Conservation (phyloP, 1,139 yeast genomes). For the Eremothecium sinecaudum region DNA sequence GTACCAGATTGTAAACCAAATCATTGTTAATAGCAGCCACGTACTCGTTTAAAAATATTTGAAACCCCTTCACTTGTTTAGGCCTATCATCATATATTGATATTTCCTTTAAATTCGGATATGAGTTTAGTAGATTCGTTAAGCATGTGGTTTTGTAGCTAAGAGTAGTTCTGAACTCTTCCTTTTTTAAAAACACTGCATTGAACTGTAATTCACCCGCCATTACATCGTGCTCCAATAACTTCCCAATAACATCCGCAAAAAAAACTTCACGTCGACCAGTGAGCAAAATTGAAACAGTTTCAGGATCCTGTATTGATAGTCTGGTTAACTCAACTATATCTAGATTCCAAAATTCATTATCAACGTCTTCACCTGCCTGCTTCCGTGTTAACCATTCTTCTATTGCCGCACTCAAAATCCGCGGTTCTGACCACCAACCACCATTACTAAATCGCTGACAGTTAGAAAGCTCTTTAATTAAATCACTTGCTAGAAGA, state of each 20-base stretch:
- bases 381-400: conserved; percentile 25
- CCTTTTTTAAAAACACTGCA: conserved; percentile 33
- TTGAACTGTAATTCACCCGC: conserved; percentile 31
- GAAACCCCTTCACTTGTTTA: conserved; percentile 33
- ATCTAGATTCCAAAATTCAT: conserved; percentile 36
- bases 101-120: conserved; percentile 27
- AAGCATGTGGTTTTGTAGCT: conserved; percentile 34
- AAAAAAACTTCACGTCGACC: conserved; percentile 34
- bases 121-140: conserved; percentile 30
- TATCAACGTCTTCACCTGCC: conserved; percentile 13
- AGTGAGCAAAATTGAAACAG: conserved; percentile 35
- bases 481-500: conserved; percentile 29
- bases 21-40: conserved; percentile 21
- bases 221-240: conserved; percentile 19
- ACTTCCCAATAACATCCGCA: conserved; percentile 22
- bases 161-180: conserved; percentile 27
- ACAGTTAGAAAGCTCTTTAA: conserved; percentile 25
- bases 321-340: conserved; percentile 30
- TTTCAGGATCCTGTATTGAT: conserved; percentile 28
- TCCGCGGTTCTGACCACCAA: conserved; percentile 39
- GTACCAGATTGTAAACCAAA: conserved; percentile 24
- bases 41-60: conserved; percentile 28
- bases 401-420: conserved; percentile 30
- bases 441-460: conserved; percentile 33
- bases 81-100: conserved; percentile 37